Conservation (phyloP, 169 alveolate species). For the Cryptosporidium parvum region DNA sequence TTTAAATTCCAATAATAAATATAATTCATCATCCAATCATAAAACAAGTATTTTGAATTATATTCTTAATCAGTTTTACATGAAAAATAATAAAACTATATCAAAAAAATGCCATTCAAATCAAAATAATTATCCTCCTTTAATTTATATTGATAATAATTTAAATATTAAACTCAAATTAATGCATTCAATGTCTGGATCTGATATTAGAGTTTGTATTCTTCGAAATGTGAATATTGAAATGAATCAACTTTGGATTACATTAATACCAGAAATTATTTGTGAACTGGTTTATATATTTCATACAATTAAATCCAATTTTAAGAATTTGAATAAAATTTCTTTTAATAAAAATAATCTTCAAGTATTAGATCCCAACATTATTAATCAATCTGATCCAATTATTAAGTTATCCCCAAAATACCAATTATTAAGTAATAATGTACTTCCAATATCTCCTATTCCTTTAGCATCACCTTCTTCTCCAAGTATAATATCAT, state of each 20-base stretch:
- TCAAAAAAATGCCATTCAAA: neutral
- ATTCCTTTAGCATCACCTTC: constrained; percentile 3
- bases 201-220: constrained; percentile 38
- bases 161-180: constrained; percentile 4
- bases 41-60: neutral
- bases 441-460: neutral
- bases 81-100: neutral
- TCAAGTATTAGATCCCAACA: neutral
- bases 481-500: constrained; percentile 7
- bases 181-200: constrained; percentile 71
- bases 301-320: neutral
- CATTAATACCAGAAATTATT: constrained; percentile 33
- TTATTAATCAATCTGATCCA: neutral
- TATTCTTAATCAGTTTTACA: neutral
- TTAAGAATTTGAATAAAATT: neutral
- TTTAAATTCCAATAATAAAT: constrained; percentile 12
- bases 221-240: constrained; percentile 21
- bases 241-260: neutral
- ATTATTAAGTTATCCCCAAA: neutral
- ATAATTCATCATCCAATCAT: neutral
- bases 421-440: neutral
- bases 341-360: neutral
- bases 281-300: constrained; percentile 43
- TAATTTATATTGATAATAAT: neutral
- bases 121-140: constrained; percentile 31